Percentiles rank a stretch among this genome's conserved stretches.
Evolutionary conservation across 2,329 filamentous ascomycete species (phyloP).

Genomic region (Apiospora hydei): DNA sequence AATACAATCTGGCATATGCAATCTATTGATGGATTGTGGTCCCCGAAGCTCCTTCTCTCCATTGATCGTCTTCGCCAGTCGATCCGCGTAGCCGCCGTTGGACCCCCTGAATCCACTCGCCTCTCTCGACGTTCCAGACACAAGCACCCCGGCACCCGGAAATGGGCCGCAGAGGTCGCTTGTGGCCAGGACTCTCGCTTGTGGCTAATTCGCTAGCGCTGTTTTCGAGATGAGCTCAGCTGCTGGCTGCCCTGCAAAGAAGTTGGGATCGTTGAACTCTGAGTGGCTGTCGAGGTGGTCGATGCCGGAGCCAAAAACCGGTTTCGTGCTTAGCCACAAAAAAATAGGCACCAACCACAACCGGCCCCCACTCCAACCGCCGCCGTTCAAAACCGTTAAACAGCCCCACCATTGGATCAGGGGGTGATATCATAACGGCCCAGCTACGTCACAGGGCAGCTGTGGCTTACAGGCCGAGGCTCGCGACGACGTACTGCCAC

Average conservation of each 20-base stretch:
- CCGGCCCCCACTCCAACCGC: background rate
- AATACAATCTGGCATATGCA: background rate
- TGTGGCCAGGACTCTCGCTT: background rate
- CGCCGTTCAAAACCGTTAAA: background rate
- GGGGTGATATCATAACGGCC: constrained; percentile 7
- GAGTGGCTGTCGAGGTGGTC: background rate
- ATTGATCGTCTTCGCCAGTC: background rate
- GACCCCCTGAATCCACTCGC: background rate
- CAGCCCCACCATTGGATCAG: background rate
- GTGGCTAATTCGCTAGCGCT: background rate
- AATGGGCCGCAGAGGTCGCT: background rate
- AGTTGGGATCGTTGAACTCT: constrained; percentile 13
- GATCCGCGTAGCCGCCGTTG: background rate
- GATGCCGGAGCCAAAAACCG: background rate
- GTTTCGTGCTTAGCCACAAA: constrained; percentile 19
- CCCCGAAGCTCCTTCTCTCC: background rate
- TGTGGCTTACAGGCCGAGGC: constrained; percentile 8
- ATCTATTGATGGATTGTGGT: background rate
- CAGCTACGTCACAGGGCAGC: background rate
- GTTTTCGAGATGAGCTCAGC: background rate
- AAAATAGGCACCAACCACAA: constrained; percentile 9
- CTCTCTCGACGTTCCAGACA: background rate
- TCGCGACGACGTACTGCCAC: constrained; percentile 12
- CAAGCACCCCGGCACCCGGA: background rate
- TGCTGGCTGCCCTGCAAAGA: background rate